Evolutionary conservation across 2,329 filamentous ascomycete species (phyloP), one percentile per base, ranked within the genome.

Genomic region (Colletotrichum eremochloae): DNA sequence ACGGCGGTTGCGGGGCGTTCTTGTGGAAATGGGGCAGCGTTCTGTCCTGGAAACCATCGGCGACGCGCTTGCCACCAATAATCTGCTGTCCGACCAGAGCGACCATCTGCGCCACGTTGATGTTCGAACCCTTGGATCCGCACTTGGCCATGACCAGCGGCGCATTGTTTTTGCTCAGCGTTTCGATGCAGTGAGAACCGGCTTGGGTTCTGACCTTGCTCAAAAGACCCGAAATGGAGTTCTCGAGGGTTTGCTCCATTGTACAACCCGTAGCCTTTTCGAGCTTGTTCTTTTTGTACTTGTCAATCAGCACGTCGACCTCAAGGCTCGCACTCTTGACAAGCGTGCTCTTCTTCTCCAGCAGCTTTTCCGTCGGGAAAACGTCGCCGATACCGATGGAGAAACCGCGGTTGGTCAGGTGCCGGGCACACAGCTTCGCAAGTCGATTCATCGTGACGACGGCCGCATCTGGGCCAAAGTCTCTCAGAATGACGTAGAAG

Each of bases 31-130:
- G 96, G 50, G 96, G 96, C 66, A 99, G 83, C 68, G 93, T 98
- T 78, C 96, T 91, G 81, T 98, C 96, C 80, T 98, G 96, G 83
- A 99, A 99, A 8, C 96, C 96, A 82, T 99, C 94, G 56, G 94
- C 90, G 42, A 99, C 95, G 89, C 96, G 95, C 78, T 93, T 90
- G 61, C 95, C 94, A 72, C 93, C 93, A 78, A 99, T 98, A 89
- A 98, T 98, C 77, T 99, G 96, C 83, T 99, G 96, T 63, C 96
- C 96, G 79, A 99, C 96, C 71, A 95, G 91, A 68, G 96, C 96
- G 80, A 98, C 93, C 96, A 99, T 99, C 85, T 99, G 96, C 11
- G 96, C 96, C 44, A 99, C 96, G 86, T 99, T 99, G 86, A 99
- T 97, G 77, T 94, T 93, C 6, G 95, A 97, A 80, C 96, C 96